A percentile compares a stretch with the other conserved stretches of the same genome.
These are phyloP conservation scores for Backusella psychrophila DNA, from an alignment of 192 early-diverging fungal genomes.

Conservation along the genomic window DNA sequence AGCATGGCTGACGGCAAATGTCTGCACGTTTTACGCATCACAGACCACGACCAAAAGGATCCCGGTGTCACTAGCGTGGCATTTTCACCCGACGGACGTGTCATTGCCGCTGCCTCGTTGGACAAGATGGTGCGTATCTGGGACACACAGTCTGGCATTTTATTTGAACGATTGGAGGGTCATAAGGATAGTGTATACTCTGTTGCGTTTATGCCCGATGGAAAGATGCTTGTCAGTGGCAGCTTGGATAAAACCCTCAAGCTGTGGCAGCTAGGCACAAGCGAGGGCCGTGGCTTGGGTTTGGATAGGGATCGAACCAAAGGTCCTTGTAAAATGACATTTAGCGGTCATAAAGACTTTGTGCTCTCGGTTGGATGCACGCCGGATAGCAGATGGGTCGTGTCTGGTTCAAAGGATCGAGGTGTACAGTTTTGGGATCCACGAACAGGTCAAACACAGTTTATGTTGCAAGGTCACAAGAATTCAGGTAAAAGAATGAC, in stretches of 20 bases:
- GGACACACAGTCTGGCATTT: constrained; percentile 76
- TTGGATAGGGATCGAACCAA: constrained; percentile 21
- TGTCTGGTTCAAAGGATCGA: constrained; percentile 90
- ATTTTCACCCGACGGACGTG: constrained; percentile 85
- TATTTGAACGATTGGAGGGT: constrained; percentile 89
- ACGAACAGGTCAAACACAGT: constrained; percentile 63
- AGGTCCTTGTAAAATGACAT: constrained; percentile 42
- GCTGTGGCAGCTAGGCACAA: constrained; percentile 82
- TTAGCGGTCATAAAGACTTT: constrained; percentile 79
- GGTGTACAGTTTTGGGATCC: constrained; percentile 95
- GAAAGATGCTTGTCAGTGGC: constrained; percentile 87
- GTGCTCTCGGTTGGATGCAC: constrained; percentile 91
- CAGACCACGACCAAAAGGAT: constrained; percentile 82
- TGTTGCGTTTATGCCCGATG: constrained; percentile 95
- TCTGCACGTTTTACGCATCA: constrained; percentile 70
- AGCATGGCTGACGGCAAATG: constrained; percentile 76
- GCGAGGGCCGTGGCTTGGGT: constrained; percentile 25
- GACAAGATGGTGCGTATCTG: constrained; percentile 94
- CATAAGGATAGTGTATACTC: constrained; percentile 97
- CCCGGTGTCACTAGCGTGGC: constrained; percentile 95
- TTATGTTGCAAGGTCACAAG: constrained; percentile 95
- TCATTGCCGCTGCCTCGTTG: constrained; percentile 88
- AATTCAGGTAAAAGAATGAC: constrained; percentile 72
- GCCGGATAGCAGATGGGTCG: constrained; percentile 85
- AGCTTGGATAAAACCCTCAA: constrained; percentile 90